Percentiles rank a stretch among this genome's conserved stretches.
Evolutionary conservation across 2,329 filamentous ascomycete genomes (phyloP).

Genomic region (Coniochaeta pulveracea): DNA sequence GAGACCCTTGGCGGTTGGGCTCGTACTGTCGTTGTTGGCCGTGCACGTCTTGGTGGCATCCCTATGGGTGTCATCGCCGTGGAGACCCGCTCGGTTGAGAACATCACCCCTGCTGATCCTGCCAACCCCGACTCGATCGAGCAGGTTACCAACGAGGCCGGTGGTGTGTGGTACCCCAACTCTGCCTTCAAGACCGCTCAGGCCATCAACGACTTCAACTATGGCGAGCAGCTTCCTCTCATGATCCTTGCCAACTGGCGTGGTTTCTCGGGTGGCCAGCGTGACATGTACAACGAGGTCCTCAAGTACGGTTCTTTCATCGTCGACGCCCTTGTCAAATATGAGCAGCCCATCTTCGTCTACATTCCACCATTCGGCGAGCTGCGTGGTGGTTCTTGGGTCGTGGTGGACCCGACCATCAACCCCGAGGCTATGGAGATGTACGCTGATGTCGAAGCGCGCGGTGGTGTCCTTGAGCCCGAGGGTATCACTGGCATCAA

Average conservation of each 20-base stretch:
- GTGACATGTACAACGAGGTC: constrained; percentile 99
- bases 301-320: constrained; percentile 99
- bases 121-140: constrained; percentile 98
- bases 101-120: constrained; percentile 89
- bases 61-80: constrained; percentile 97
- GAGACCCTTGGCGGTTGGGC: constrained; percentile 97
- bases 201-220: constrained; percentile 98
- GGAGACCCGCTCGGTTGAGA: constrained; percentile 92
- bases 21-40: constrained; percentile 89
- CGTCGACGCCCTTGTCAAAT: constrained; percentile 95
- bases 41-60: constrained; percentile 91
- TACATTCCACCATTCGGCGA: constrained; percentile 97
- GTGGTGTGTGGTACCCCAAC: constrained; percentile 99
- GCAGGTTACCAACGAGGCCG: constrained; percentile 86
- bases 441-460: constrained; percentile 93
- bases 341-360: constrained; percentile 96
- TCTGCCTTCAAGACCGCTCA: constrained; percentile 99
- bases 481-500: constrained; percentile 99
- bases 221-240: constrained; percentile 91
- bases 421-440: constrained; percentile 97
- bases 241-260: constrained; percentile 99
- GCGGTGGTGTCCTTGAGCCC: constrained; percentile 93
- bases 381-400: constrained; percentile 97
- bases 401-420: constrained; percentile 97
- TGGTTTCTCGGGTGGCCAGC: constrained; percentile 98